These are phyloP conservation scores for Bipolaris victoriae DNA, from an alignment of 2,329 filamentous ascomycete species.

Conservation along the genomic window DNA sequence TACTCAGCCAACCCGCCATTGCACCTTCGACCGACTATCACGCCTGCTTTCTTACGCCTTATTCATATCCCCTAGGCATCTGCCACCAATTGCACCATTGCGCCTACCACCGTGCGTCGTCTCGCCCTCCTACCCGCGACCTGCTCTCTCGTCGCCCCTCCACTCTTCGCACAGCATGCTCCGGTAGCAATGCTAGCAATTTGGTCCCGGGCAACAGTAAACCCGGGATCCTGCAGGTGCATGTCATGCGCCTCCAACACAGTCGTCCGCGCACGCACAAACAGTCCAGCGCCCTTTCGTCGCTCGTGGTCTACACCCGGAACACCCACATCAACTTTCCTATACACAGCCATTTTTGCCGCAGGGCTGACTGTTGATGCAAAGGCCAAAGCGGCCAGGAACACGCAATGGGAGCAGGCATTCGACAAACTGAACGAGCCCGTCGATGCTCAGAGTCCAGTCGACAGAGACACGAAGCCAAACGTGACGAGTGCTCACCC, in stretches of 20 bases:
- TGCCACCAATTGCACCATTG: slow-evolving; percentile 7
- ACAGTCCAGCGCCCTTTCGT: slow-evolving; percentile 58
- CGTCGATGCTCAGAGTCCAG: not conserved
- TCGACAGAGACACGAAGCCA: not conserved
- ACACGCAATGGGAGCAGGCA: slow-evolving; percentile 66
- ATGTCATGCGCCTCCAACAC: slow-evolving; percentile 63
- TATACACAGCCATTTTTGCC: slow-evolving; percentile 71
- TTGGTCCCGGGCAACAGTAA: slow-evolving; percentile 70
- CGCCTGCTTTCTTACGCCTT: not conserved
- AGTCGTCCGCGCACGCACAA: slow-evolving; percentile 57
- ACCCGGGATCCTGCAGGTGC: slow-evolving; percentile 67
- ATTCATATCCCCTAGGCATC: not conserved
- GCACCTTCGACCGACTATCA: not conserved
- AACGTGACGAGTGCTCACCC: not conserved
- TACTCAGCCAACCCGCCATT: not conserved
- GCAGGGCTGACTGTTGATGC: slow-evolving; percentile 69
- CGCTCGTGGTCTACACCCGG: slow-evolving; percentile 57
- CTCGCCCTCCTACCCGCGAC: slow-evolving; percentile 21
- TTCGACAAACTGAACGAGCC: slow-evolving; percentile 52
- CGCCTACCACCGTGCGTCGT: slow-evolving; percentile 21
- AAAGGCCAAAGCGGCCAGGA: slow-evolving; percentile 60
- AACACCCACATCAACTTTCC: slow-evolving; percentile 66
- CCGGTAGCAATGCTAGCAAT: slow-evolving; percentile 67
- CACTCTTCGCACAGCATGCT: slow-evolving; percentile 37
- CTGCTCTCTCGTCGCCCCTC: slow-evolving; percentile 27